Evolutionary conservation across 2,329 filamentous ascomycete species (phyloP).

Genomic region (Cytospora schulzeri): DNA sequence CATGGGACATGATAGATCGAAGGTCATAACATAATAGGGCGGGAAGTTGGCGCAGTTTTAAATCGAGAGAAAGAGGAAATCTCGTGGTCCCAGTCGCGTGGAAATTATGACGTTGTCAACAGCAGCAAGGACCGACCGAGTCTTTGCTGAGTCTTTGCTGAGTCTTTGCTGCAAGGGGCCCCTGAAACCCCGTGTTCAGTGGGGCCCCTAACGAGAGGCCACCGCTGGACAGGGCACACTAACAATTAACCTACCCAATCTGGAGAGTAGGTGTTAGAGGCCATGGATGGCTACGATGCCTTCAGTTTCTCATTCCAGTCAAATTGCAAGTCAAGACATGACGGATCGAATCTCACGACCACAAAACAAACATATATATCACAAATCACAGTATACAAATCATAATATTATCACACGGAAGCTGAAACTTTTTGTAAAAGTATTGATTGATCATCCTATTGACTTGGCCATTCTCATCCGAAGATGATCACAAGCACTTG

Average conservation of each 20-base stretch:
- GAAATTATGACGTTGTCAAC: slow-evolving; percentile 18
- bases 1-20: not conserved
- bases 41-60: not conserved
- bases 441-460: slow-evolving; percentile 20
- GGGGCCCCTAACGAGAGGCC: not conserved
- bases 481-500: not conserved
- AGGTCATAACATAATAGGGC: not conserved
- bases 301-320: not conserved
- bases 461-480: slow-evolving; percentile 6
- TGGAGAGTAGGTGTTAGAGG: too few relatives aligned
- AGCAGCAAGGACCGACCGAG: not conserved
- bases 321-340: not conserved
- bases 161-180: not conserved
- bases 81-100: slow-evolving; percentile 2
- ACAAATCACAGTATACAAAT: not conserved
- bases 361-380: not conserved
- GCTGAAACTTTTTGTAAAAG: not conserved
- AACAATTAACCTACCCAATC: too few relatives aligned
- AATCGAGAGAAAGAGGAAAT: not conserved
- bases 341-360: not conserved
- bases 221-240: too few relatives aligned
- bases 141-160: too few relatives aligned
- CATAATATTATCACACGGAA: not conserved
- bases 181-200: not conserved
- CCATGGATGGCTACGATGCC: too few relatives aligned